Base-by-base conservation (phyloP, 352 stramenopile genomes). In the Globisporangium solare region DNA sequence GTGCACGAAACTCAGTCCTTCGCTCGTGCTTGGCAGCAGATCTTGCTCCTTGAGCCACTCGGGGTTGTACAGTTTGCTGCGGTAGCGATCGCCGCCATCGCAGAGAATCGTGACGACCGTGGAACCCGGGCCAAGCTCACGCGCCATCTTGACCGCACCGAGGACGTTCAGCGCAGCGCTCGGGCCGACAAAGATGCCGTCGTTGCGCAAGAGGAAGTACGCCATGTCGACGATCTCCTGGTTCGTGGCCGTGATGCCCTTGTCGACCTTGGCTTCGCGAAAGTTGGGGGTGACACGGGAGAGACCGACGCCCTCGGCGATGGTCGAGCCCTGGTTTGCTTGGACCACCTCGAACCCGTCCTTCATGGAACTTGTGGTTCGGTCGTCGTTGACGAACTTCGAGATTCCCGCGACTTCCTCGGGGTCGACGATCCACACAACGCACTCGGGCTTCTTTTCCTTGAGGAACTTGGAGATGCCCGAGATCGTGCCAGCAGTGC, bases 151-250 rank as follows among this genome's bases (percentile, higher is more conserved):
- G n/a, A 94, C 76, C 4, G 83, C 87, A 6, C 81, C 87, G 0
- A 92, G 69, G 11, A 79, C 76, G 60, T 96, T 96, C 48, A 93
- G 31, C 11, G 83, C 79, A 7, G 83, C 83, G 13, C 83, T 92
- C 0, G 82, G 78, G 1, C 95, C 94, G 50, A 97, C 94, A 67
- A 98, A 98, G 60, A 98, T 77, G 2, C 83, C 83, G 54, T 98
- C 93, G 52, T 97, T 78, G 22, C 76, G 89, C 35, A 97, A 70
- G 43, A 98, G 52, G 49, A 88, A 85, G 60, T 97, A 92, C 6
- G 89, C 87, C 91, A 98, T 98, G 55, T 91, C 81, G 43, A 98
- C 95, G 48, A 96, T 91, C 72, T 98, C 92, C 52, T 97, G 83
- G 60, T 97, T 95, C 1, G 86, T 86, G 43, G 93, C 91, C 51